Percentiles rank a stretch among this genome's conserved stretches.
Conservation (phyloP, 202 grass and related monocot species). For the Digitaria exilis region DNA sequence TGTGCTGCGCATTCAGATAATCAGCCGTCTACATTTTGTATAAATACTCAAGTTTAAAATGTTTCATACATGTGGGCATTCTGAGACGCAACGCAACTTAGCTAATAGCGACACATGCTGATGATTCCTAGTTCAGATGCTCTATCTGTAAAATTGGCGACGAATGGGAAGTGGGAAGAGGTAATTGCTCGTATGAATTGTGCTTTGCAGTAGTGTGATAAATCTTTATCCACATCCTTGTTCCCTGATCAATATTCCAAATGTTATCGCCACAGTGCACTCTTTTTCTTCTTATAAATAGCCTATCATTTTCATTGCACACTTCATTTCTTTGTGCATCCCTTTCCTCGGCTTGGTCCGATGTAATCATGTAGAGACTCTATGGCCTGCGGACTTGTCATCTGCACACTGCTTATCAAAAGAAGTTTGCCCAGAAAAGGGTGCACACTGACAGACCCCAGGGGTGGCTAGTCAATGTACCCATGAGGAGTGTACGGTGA, state of each 20-base stretch:
- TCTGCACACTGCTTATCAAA: not conserved
- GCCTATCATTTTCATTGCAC: not conserved
- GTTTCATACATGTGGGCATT: not conserved
- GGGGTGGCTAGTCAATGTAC: not conserved
- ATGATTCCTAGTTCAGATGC: not conserved
- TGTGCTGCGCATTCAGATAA: conserved; percentile 16
- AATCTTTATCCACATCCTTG: not conserved
- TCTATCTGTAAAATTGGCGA: conserved; percentile 1
- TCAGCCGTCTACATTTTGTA: conserved; percentile 9
- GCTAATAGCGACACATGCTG: not conserved
- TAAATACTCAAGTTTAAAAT: not conserved
- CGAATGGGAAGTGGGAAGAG: not conserved
- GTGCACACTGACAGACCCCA: conserved; percentile 9
- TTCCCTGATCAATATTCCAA: conserved; percentile 5
- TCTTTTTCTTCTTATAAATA: not conserved
- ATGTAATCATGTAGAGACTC: not conserved
- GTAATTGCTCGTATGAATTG: not conserved
- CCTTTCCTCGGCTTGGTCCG: not conserved
- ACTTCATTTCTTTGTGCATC: not conserved
- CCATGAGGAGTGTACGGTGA: conserved; percentile 21
- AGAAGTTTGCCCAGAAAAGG: conserved; percentile 41
- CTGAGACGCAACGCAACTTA: not conserved
- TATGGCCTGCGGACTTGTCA: not conserved
- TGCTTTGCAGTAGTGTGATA: not conserved
- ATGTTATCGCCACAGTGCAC: conserved; percentile 2